Evolutionary conservation across 257 asterid species (phyloP), one percentile per base, ranked within the genome.

Genomic region (Primulina huaijiensis): DNA sequence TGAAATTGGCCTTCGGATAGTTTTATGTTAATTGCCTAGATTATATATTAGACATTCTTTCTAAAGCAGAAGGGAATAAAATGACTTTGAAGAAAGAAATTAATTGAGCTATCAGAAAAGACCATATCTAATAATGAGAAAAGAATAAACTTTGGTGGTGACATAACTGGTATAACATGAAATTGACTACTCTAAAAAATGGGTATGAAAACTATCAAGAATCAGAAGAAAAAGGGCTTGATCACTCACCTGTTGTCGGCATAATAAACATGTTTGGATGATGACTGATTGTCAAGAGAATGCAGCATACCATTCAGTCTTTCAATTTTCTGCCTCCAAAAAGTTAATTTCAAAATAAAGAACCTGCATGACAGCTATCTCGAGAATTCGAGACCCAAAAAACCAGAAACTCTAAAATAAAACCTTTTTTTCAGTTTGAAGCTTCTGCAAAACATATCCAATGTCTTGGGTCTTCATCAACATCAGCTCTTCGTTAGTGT

Each of bases 361-460:
- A 62, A 58, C 58, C 10, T 7, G 6, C 23, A 30, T 8, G 7
- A 53, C 27, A 64, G 25, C 61, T 20, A 29, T 60, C 9, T 23
- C 63, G 38, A 31, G 34, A 31, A 31, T 31, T 0, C 5, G 7
- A 10, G 8, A 23, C 17, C 35, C 14, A 14, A 33, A 58, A 30
- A 23, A 52, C 60, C 58, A n/a, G 46, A 29, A 46, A 52, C 11
- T 38, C 20, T 30, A 57, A 71, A 59, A 27, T 12, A 17, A 2
- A 58, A 92, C 98, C 93, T 87, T 92, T 71, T 88, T 92, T 69
- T 92, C 98, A 50, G 95, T n/a, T 74, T 90, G 98, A 77, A 90
- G 82, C 75, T 92, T 92, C 86, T 84, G 96, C 74, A 81, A 56
- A 63, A 88, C 81, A 72, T 92, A 92, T 58, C 96, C 92, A 74